Conservation (phyloP, 2,329 filamentous ascomycete genomes). For the Elsinoe necatrix region DNA sequence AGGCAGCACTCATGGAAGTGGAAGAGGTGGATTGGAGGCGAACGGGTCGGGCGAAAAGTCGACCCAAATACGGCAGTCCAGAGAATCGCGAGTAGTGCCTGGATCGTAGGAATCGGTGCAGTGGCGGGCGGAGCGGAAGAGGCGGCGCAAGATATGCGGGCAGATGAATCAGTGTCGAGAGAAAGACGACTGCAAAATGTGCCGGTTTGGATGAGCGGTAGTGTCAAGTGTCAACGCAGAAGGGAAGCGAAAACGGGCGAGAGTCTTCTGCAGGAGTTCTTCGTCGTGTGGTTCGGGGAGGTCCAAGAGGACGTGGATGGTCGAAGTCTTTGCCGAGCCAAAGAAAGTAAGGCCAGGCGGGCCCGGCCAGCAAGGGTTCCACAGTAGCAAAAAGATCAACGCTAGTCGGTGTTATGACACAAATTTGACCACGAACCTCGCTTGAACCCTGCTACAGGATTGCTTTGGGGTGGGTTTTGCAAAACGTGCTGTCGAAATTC, state of each 20-base stretch:
- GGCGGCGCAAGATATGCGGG: not conserved
- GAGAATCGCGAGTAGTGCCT: not conserved
- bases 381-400: not conserved
- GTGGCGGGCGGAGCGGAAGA: not conserved
- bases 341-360: not conserved
- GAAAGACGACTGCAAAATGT: not conserved
- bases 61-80: not conserved
- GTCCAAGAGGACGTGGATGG: constrained; percentile 1
- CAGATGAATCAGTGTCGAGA: not conserved
- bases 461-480: not conserved
- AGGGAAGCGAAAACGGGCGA: not conserved
- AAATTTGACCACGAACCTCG: not conserved
- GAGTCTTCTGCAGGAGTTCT: not conserved
- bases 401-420: constrained; percentile 3
- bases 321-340: constrained; percentile 6
- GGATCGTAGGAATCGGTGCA: not conserved
- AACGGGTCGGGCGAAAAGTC: not conserved
- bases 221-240: not conserved
- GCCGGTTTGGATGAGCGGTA: not conserved
- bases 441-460: not conserved
- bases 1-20: constrained; percentile 6
- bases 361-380: constrained; percentile 4
- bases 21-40: not conserved
- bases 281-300: constrained; percentile 1
- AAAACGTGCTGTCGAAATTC: not conserved